Base-by-base conservation (phyloP, 192 early-diverging fungal genomes). In the Obelidium mucronatum region DNA sequence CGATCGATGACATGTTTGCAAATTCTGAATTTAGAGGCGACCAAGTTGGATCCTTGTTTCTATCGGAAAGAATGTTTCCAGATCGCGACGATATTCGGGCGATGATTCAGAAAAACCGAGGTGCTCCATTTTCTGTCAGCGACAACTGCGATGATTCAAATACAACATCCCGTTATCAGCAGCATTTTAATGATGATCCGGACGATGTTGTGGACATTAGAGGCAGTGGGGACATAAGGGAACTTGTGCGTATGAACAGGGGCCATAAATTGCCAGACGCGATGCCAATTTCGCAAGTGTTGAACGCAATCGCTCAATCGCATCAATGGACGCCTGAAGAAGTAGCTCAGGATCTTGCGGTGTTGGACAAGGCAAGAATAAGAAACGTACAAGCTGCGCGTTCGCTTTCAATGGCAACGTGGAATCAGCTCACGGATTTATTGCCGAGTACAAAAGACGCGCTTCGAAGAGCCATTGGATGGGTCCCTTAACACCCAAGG, bases 391-490 rank as follows among this genome's bases (percentile, higher is more conserved):
- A 76, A 22, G 19, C 35, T 24, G 51, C 53, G 19, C 13, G 74
- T 13, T 30, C 34, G 17, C 4, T 76, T 8, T 35, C 31, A 28
- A 31, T 28, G 51, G n/a, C 26, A 2, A 52, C 63, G 26, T 76
- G 74, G 74, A 37, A 62, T 28, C 48, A 76, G 36, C 67, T 76
- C 42, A 37, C 28, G 2, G 51, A 67, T 5, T 24, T 76, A 11
- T 33, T 76, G 44, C 62, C 53, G 13, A 53, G 28, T 2, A 76
- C 74, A 33, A 76, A 76, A 44, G 74, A 76, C 40, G 13, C 53
- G n/a, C 15, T 76, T 19, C 19, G 65, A 11, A 51, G 31, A 24
- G 63, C 74, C 11, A 40, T 76, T 34, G 42, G 64, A 17, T 48
- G 44, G 44, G 8, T 6, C 19, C 44, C 44, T 48, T 48, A 48